phyloP scores from a whole-genome alignment of 2,329 filamentous ascomycete genomes.

The Calonectria pseudoturangicola region DNA sequence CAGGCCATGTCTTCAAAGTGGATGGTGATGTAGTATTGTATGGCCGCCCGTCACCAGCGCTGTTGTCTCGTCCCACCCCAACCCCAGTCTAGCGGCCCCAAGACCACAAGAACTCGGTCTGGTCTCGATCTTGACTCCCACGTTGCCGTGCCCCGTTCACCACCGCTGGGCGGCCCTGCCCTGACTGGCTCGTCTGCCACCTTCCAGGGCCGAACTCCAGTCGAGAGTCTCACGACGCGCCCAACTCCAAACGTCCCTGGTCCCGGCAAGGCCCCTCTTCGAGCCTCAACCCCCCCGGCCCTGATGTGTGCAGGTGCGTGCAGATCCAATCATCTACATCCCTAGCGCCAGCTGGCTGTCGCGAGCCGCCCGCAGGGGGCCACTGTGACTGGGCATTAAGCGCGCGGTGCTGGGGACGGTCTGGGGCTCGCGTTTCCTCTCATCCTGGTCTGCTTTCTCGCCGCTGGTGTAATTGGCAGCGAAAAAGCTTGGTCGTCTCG shows the following conservation, averaged over 20 bases:
- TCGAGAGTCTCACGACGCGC: constrained; percentile 54
- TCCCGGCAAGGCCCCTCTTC: constrained; percentile 11
- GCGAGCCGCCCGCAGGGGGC: constrained; percentile 2
- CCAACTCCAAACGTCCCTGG: constrained; percentile 44
- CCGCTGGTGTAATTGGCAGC: constrained; percentile 50
- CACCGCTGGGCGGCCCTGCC: constrained; percentile 36
- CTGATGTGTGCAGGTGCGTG: background rate
- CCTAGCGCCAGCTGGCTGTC: constrained; percentile 5
- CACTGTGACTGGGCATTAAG: constrained; percentile 34
- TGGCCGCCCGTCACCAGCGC: constrained; percentile 16
- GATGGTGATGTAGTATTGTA: constrained; percentile 42
- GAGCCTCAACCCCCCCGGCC: constrained; percentile 9
- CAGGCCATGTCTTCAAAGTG: constrained; percentile 38
- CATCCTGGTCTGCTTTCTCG: constrained; percentile 41
- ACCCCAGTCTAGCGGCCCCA: constrained; percentile 21
- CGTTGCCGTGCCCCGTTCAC: constrained; percentile 13
- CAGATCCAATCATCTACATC: constrained; percentile 3
- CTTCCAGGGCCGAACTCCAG: constrained; percentile 36
- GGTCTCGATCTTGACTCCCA: background rate
- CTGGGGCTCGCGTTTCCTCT: constrained; percentile 43
- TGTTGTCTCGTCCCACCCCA: constrained; percentile 6
- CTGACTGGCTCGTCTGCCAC: background rate
- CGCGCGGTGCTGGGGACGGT: constrained; percentile 31
- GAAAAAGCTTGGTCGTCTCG: constrained; percentile 29
- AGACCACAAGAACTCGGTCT: constrained; percentile 19